A percentile compares a stretch with the other conserved stretches of the same genome.
Conservation (phyloP, 306 rosid species). For the Gynostemma pentaphyllum region DNA sequence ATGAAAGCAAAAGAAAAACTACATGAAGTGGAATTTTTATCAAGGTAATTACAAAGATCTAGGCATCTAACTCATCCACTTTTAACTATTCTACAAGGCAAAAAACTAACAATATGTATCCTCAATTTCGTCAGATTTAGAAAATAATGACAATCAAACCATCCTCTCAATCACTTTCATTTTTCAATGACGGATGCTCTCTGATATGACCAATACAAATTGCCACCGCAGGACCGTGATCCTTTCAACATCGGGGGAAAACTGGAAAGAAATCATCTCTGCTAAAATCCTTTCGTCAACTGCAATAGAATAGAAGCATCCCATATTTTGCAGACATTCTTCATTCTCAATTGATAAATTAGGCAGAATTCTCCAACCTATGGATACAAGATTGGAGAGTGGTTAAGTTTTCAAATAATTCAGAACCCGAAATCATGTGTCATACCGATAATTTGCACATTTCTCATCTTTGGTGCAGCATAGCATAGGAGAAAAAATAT, state of each 20-base stretch:
- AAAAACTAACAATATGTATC: constrained; percentile 1
- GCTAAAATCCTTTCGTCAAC: background rate
- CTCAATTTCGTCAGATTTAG: background rate
- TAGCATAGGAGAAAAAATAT: background rate
- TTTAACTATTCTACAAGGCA: constrained; percentile 1
- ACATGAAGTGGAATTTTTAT: constrained; percentile 12
- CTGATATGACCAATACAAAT: background rate
- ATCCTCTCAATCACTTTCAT: background rate
- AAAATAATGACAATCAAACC: background rate
- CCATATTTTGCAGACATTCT: background rate
- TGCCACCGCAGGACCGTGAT: background rate
- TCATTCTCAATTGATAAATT: background rate
- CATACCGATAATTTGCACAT: background rate
- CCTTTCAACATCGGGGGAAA: background rate
- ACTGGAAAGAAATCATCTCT: background rate
- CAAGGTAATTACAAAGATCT: constrained; percentile 8
- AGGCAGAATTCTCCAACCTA: constrained; percentile 1
- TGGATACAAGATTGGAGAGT: background rate
- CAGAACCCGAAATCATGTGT: constrained; percentile 2
- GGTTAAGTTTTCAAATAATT: background rate
- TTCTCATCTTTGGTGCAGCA: background rate
- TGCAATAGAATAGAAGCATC: background rate
- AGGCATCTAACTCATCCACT: background rate
- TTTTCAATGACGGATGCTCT: background rate
- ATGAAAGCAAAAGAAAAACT: background rate